phyloP scores from a whole-genome alignment of 169 alveolate species.

The Theileria annulata region DNA sequence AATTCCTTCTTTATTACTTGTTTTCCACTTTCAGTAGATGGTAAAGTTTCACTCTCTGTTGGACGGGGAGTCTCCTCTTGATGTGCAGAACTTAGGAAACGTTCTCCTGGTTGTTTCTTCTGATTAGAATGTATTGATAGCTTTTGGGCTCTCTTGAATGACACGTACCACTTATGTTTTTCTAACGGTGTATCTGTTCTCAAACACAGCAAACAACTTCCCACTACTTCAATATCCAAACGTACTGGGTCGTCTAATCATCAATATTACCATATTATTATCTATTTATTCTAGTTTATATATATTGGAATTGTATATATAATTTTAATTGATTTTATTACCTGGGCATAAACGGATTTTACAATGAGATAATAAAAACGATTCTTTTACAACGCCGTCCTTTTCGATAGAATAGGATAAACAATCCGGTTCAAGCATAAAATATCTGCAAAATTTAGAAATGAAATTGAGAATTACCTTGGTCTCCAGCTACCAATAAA shows the following conservation, averaged over 20 bases:
- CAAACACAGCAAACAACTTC: conserved; percentile 73
- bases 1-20: neutral
- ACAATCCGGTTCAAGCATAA: conserved; percentile 79
- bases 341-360: conserved; percentile 74
- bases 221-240: conserved; percentile 75
- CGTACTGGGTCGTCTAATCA: conserved; percentile 75
- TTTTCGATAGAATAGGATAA: conserved; percentile 75
- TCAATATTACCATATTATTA: neutral
- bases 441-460: conserved; percentile 53
- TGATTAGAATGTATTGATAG: conserved; percentile 53
- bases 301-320: too few species aligned
- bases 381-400: conserved; percentile 74
- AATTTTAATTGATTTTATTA: too few species aligned
- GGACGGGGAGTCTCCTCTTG: neutral
- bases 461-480: conserved; percentile 25
- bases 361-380: conserved; percentile 74
- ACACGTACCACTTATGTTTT: conserved; percentile 77
- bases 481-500: conserved; percentile 85
- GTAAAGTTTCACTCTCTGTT: neutral
- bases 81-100: neutral
- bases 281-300: too few species aligned
- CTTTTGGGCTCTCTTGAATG: conserved; percentile 75
- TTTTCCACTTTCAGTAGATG: neutral
- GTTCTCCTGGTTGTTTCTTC: conserved; percentile 20
- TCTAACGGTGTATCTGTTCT: conserved; percentile 75